Evolutionary conservation across 805 yeast genomes (phyloP).

Genomic region (Debaryomyces prosopidis): DNA sequence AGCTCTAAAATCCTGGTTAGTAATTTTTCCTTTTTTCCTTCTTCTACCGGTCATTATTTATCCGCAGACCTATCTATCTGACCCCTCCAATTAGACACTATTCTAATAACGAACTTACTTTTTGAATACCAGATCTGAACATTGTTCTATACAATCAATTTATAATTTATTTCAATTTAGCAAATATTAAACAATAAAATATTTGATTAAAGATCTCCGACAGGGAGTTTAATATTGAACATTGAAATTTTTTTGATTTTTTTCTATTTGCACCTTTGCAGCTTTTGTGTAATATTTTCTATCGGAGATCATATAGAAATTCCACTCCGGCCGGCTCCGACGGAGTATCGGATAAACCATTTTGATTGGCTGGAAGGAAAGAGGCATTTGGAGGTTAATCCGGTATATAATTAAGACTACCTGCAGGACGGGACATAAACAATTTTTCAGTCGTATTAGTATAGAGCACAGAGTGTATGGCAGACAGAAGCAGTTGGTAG

Average conservation of each 20-base stretch:
- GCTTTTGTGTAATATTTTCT: background rate
- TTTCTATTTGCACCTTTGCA: background rate
- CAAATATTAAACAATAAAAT: background rate
- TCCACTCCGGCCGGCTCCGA: background rate
- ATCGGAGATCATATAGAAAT: background rate
- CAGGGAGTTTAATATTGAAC: background rate
- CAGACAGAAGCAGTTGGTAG: background rate
- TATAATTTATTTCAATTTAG: background rate
- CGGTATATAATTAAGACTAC: background rate
- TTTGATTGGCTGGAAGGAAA: background rate
- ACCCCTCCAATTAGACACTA: background rate
- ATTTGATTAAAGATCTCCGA: background rate
- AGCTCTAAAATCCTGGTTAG: slow-evolving; percentile 30
- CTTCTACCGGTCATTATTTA: background rate
- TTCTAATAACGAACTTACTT: slow-evolving; percentile 1
- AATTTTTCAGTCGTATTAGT: no score
- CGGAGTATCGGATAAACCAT: background rate
- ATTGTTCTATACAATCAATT: slow-evolving; percentile 7
- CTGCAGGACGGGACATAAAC: background rate
- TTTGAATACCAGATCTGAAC: slow-evolving; percentile 19
- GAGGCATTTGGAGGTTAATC: no score
- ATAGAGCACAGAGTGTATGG: no score
- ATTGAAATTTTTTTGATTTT: background rate
- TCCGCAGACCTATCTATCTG: background rate
- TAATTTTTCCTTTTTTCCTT: slow-evolving; percentile 9